Conservation (phyloP, 768 basidiomycete genomes). For the Russula virescens region DNA sequence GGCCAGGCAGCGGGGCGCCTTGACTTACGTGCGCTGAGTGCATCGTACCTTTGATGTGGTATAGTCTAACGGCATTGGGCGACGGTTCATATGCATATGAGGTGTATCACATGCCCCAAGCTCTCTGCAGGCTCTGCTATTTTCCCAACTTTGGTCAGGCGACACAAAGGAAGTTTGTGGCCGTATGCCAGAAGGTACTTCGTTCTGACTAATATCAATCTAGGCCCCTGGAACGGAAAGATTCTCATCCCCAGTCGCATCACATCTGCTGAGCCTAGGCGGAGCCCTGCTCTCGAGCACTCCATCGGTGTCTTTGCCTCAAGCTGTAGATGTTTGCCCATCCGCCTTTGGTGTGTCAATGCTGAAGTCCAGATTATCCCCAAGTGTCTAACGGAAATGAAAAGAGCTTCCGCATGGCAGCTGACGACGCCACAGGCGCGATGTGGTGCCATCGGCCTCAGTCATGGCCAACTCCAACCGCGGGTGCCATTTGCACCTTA, state of each 20-base stretch:
- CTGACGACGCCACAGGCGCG: slow-evolving; percentile 22
- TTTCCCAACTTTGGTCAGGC: not conserved
- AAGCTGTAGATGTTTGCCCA: slow-evolving; percentile 1
- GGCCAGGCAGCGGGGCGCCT: slow-evolving; percentile 14
- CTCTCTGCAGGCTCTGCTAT: not conserved
- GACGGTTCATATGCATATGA: slow-evolving; percentile 11
- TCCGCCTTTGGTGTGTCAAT: slow-evolving; percentile 2
- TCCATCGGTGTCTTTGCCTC: slow-evolving; percentile 11
- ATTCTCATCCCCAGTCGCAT: slow-evolving; percentile 1
- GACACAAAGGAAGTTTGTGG: slow-evolving; percentile 8
- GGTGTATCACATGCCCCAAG: slow-evolving; percentile 8
- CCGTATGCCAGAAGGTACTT: slow-evolving; percentile 5
- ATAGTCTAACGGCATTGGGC: slow-evolving; percentile 6
- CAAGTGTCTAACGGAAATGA: slow-evolving; percentile 14
- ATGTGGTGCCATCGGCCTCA: slow-evolving; percentile 11
- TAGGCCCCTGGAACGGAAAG: not conserved
- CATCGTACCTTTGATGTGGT: slow-evolving; percentile 2
- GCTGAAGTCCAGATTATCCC: slow-evolving; percentile 4
- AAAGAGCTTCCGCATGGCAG: slow-evolving; percentile 8
- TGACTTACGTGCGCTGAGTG: slow-evolving; percentile 11
- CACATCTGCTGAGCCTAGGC: not conserved
- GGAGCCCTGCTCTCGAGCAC: not conserved
- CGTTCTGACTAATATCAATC: slow-evolving; percentile 16
- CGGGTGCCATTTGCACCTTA: not conserved
- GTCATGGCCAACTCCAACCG: not conserved